Evolutionary conservation across 371 early-diverging fungal species (phyloP), one percentile per base, ranked within the genome.

Genomic region (Mucor velutinosus): DNA sequence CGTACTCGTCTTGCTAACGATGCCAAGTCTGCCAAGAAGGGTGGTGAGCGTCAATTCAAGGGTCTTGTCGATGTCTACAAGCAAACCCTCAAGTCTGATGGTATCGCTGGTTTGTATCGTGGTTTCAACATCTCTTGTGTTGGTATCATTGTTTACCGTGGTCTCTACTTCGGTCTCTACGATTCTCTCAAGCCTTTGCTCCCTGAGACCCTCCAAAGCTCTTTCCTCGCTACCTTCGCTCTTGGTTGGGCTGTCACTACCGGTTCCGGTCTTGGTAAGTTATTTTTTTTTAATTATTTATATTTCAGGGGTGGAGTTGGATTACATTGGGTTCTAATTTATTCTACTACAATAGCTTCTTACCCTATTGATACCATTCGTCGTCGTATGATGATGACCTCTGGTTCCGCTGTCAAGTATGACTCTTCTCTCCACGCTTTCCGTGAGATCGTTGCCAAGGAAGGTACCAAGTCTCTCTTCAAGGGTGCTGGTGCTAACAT

Each of bases 291-390:
- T 39, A 39, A 12, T 39, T 17, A 32, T 58, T 19, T 43, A 15
- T 23, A 47, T 47, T 49, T 30, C 25, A 21, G 21, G 58, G 35
- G 58, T 33, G 35, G 35, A 58, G 57, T 27, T 32, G n/a, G 30
- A 19, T 17, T 7, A 33, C 15, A 39, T 55, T 25, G 29, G 23
- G 15, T 43, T 49, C 29, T 58, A 29, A 25, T 19, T 39, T 19
- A 35, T 58, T 17, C 49, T 12, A 62, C 55, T 45, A 41, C 45
- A 51, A 41, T 67, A 76, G 89, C 86, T 62, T 85, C 89, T 58
- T 94, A 95, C 86, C 96, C 95, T 76, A 90, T 96, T 69, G 96
- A 96, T 83, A 95, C 95, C 67, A 86, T 95, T 78, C 93, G 95
- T 82, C 88, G 95, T 84, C 91, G 96, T 79, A 90, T 95, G 90